Evolutionary conservation across 164 flowering plant genomes (phyloP).

Genomic region (Umbellularia californica): DNA sequence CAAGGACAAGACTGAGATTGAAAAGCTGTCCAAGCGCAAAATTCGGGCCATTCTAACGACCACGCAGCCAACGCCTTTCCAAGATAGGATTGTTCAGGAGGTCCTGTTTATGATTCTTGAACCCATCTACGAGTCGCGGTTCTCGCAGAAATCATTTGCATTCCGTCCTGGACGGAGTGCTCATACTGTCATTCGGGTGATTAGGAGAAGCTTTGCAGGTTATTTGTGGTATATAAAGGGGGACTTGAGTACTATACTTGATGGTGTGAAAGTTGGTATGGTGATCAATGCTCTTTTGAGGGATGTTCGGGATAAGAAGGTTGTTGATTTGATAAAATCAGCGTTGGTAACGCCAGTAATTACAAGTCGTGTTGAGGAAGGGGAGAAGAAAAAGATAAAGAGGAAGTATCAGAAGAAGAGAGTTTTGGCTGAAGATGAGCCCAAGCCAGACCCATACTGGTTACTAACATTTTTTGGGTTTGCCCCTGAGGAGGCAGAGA

Average conservation of each 20-base stretch:
- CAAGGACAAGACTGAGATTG: slow-evolving; percentile 73
- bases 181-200: slow-evolving; percentile 74
- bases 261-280: slow-evolving; percentile 87
- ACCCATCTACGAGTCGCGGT: slow-evolving; percentile 84
- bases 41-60: slow-evolving; percentile 74
- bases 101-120: slow-evolving; percentile 86
- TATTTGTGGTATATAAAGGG: slow-evolving; percentile 93
- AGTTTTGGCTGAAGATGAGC: slow-evolving; percentile 90
- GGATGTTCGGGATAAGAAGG: slow-evolving; percentile 88
- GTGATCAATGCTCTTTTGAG: slow-evolving; percentile 80
- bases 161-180: slow-evolving; percentile 94
- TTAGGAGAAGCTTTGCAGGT: slow-evolving; percentile 84
- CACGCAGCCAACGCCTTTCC: slow-evolving; percentile 76
- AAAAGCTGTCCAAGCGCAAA: slow-evolving; percentile 78
- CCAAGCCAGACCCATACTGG: slow-evolving; percentile 98
- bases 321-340: slow-evolving; percentile 74
- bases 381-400: slow-evolving; percentile 50
- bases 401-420: slow-evolving; percentile 94
- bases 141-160: slow-evolving; percentile 80
- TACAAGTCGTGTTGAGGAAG: slow-evolving; percentile 40
- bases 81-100: slow-evolving; percentile 90
- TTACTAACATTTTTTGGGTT: slow-evolving; percentile 79
- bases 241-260: slow-evolving; percentile 82
- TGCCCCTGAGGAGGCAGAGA: slow-evolving; percentile 93
- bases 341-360: slow-evolving; percentile 83